Evolutionary conservation across 2,329 filamentous ascomycete species (phyloP).

Genomic region (Cytospora piceae): DNA sequence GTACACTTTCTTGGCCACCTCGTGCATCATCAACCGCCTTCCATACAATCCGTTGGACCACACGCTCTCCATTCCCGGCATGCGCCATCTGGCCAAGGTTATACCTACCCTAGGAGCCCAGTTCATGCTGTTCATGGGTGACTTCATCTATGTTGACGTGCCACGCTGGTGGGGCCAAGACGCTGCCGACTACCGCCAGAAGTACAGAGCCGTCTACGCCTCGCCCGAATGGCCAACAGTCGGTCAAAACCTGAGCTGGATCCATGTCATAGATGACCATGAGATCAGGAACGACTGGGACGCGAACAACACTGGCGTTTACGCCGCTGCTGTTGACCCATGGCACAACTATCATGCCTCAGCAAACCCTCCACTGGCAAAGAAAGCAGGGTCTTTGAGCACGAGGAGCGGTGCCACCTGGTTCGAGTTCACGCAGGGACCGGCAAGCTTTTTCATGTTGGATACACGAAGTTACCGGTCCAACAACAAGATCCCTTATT

Average conservation of each 20-base stretch:
- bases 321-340: slow-evolving; percentile 77
- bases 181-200: slow-evolving; percentile 78
- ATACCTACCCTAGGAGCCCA: slow-evolving; percentile 74
- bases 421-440: slow-evolving; percentile 87
- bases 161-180: slow-evolving; percentile 76
- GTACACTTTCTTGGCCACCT: slow-evolving; percentile 90
- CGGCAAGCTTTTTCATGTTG: slow-evolving; percentile 91
- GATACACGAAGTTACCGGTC: slow-evolving; percentile 90
- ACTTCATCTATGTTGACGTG: slow-evolving; percentile 92
- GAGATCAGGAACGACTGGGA: slow-evolving; percentile 97
- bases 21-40: slow-evolving; percentile 88
- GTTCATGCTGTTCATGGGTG: slow-evolving; percentile 81
- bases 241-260: slow-evolving; percentile 85
- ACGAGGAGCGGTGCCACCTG: slow-evolving; percentile 68
- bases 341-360: slow-evolving; percentile 85
- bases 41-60: slow-evolving; percentile 87
- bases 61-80: slow-evolving; percentile 78
- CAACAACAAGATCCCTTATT: slow-evolving; percentile 61
- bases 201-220: slow-evolving; percentile 94
- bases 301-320: slow-evolving; percentile 76
- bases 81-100: slow-evolving; percentile 74
- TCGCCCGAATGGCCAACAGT: slow-evolving; percentile 87
- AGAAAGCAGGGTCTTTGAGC: slow-evolving; percentile 48
- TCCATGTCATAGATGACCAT: slow-evolving; percentile 95
- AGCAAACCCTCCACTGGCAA: slow-evolving; percentile 76